Conservation (phyloP, 257 asterid genomes). For the Paraleonurus japonicus region DNA sequence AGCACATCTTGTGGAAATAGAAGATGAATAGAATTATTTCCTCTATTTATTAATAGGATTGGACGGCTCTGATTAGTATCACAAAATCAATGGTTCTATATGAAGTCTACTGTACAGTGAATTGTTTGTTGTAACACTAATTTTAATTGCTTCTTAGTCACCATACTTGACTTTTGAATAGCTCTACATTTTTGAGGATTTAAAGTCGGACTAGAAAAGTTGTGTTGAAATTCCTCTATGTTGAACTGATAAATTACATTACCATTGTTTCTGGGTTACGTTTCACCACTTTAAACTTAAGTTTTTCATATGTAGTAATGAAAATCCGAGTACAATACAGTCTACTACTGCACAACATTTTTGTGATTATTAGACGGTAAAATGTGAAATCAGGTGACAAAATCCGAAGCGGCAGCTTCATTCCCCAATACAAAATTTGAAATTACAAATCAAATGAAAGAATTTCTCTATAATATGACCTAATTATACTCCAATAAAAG, state of each 20-base stretch:
- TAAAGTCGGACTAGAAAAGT: neutral
- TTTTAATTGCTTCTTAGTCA: neutral
- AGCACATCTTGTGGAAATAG: constrained; percentile 90
- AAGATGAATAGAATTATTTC: constrained; percentile 54
- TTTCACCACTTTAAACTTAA: neutral
- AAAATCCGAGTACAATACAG: no score
- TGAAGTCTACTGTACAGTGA: constrained; percentile 40
- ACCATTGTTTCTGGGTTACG: neutral
- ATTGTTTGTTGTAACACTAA: constrained; percentile 9
- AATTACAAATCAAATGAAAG: constrained; percentile 4
- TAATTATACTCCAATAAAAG: neutral
- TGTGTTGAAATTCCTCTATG: neutral
- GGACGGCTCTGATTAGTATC: constrained; percentile 16
- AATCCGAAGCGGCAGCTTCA: neutral
- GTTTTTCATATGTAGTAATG: neutral
- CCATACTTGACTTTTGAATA: neutral
- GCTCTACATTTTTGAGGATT: neutral
- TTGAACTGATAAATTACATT: neutral
- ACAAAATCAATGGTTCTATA: constrained; percentile 8
- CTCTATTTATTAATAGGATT: neutral
- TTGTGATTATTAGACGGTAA: neutral
- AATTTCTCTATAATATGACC: neutral
- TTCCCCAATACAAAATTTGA: neutral
- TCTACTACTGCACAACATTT: neutral
- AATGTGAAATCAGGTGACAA: neutral